Evolutionary conservation across 2,329 filamentous ascomycete species (phyloP), one percentile per base, ranked within the genome.

Genomic region (Trichoderma sp.): DNA sequence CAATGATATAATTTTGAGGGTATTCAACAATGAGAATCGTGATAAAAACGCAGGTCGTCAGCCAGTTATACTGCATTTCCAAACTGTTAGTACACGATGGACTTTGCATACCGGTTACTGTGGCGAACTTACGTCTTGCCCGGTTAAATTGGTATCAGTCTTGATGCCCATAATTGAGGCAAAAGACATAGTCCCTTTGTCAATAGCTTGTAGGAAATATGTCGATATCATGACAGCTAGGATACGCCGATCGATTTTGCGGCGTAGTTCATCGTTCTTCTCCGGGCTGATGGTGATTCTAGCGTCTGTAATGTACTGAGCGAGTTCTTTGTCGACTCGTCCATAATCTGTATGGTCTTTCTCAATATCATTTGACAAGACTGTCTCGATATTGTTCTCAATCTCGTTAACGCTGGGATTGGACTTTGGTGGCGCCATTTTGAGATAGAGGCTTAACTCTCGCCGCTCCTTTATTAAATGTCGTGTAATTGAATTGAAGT

Each of bases 141-240:
- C 27, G 45, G 37, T 45, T 7, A 64, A 25, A 29, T 56, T 34
- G 8, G 61, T 56, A 19, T 64, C 61, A 10, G 19, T 9, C 9
- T 64, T 53, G 3, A 64, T 64, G 12, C 61, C 61, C 61, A 64
- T 64, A 4, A 64, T 64, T 13, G 61, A 64, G 19, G 61, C 61
- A 48, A 64, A 64, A 3, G 61, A 64, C 61, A 64, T 64, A 12
- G 61, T 64, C 22, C 61, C 61, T 25, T 64, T 64, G 17, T 64
- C 61, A 22, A 64, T 64, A 25, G 61, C 50, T 10, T 64, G 61
- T 7, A 64, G 19, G 22, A 64, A 64, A 35, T 64, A 64, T 7
- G 61, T 64, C 7, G 27, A 56, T 32, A 56, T 45, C 61, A 64
- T 64, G 13, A 64, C 25, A 17, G 19, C 34, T 19, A 64, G 34